A percentile compares a stretch with the other conserved stretches of the same genome.
Evolutionary conservation across 768 basidiomycete genomes (phyloP).

Genomic region (Tubosaeta sp.): DNA sequence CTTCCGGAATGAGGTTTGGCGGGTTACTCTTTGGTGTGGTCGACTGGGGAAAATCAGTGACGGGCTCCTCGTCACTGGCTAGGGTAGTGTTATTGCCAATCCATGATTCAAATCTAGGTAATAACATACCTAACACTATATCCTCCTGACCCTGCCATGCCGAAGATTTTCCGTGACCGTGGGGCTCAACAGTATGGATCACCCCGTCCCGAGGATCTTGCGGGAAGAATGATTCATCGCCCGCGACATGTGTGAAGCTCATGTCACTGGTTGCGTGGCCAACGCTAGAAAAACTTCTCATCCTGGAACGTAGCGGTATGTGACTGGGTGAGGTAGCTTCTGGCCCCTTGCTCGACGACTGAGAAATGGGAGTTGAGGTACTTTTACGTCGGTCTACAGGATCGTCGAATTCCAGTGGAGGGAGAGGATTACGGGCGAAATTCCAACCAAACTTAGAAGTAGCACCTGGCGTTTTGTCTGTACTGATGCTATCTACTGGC

Average conservation of each 20-base stretch:
- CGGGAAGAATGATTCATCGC: constrained; percentile 21
- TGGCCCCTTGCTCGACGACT: constrained; percentile 24
- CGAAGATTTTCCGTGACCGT: constrained; percentile 21
- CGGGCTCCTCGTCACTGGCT: constrained; percentile 40
- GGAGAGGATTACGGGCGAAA: constrained; percentile 36
- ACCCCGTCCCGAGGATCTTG: constrained; percentile 25
- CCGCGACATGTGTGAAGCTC: constrained; percentile 22
- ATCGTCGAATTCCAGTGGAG: constrained; percentile 38
- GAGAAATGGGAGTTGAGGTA: constrained; percentile 25
- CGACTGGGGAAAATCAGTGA: constrained; percentile 18
- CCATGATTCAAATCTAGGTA: neutral
- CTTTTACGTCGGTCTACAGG: constrained; percentile 11
- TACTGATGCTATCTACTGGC: constrained; percentile 7
- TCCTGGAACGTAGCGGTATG: constrained; percentile 43
- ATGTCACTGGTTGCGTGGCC: constrained; percentile 16
- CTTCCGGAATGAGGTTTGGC: constrained; percentile 7
- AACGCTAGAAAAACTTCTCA: constrained; percentile 26
- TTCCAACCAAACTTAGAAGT: constrained; percentile 37
- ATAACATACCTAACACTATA: constrained; percentile 16
- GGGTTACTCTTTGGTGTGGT: constrained; percentile 26
- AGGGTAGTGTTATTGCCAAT: constrained; percentile 1
- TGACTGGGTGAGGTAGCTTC: constrained; percentile 31
- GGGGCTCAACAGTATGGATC: constrained; percentile 27
- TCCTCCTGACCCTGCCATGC: constrained; percentile 18
- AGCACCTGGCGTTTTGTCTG: constrained; percentile 18